A percentile compares a stretch with the other conserved stretches of the same genome.
phyloP scores from a whole-genome alignment of 2,329 filamentous ascomycete genomes.

The Tolypocladium sp. region DNA sequence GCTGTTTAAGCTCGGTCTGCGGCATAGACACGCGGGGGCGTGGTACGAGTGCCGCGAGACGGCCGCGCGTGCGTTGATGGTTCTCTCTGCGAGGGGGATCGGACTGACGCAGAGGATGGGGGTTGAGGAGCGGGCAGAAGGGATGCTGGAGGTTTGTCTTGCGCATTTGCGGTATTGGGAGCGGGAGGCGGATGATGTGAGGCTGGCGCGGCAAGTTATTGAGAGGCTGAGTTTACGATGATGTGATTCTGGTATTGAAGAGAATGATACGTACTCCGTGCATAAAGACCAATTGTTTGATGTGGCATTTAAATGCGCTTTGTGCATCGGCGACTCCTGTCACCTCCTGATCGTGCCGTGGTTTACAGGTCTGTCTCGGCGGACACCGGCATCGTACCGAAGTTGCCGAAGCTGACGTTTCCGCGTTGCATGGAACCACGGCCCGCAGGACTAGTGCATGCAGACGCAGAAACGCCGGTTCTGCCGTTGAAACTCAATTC shows the following conservation, averaged over 20 bases:
- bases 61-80: not conserved
- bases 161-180: not conserved
- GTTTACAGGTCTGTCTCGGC: too few species aligned
- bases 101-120: not conserved
- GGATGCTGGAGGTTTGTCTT: not conserved
- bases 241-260: not conserved
- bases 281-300: too few species aligned
- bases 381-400: not conserved
- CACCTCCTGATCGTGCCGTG: too few species aligned
- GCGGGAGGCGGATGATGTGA: not conserved
- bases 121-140: not conserved
- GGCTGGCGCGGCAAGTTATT: not conserved
- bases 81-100: not conserved
- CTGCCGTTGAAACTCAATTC: not conserved
- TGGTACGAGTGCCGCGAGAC: slow-evolving; percentile 1
- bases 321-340: too few species aligned
- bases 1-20: not conserved
- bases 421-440: not conserved
- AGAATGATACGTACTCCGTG: too few species aligned
- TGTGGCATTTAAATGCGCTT: too few species aligned
- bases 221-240: not conserved
- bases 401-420: not conserved
- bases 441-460: not conserved
- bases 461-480: not conserved
- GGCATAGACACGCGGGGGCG: not conserved